A percentile compares a stretch with the other conserved stretches of the same genome.
Conservation (phyloP, 129 eudicot genomes). For the Mikania micrantha region DNA sequence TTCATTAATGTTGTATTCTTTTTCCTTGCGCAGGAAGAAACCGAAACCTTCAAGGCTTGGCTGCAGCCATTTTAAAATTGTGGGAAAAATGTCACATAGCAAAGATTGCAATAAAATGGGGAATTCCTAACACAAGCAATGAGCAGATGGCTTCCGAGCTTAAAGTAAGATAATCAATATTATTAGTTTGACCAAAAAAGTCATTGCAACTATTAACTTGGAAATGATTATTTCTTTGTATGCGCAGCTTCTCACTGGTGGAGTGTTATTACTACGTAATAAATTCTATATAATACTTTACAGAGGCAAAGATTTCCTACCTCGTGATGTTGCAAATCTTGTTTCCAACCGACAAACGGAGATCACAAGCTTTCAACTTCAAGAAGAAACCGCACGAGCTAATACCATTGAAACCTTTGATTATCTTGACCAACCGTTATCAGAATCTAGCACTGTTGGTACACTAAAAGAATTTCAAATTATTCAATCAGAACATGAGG, state of each 20-base stretch:
- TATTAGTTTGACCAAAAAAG: constrained; percentile 12
- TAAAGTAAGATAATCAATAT: constrained; percentile 44
- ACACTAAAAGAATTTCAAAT: constrained; percentile 62
- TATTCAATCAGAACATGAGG: constrained; percentile 38
- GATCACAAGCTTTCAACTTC: constrained; percentile 50
- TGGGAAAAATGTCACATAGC: constrained; percentile 90
- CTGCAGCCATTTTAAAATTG: constrained; percentile 76
- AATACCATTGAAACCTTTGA: constrained; percentile 37
- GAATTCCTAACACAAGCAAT: constrained; percentile 79
- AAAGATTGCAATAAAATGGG: constrained; percentile 93
- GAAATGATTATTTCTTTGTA: constrained; percentile 7
- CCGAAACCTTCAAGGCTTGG: constrained; percentile 89
- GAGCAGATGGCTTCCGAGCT: constrained; percentile 93
- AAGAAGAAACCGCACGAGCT: constrained; percentile 77
- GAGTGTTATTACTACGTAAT: constrained; percentile 86
- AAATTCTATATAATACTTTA: constrained; percentile 85
- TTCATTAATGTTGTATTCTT: background rate
- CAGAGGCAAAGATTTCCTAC: constrained; percentile 93
- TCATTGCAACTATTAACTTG: constrained; percentile 3
- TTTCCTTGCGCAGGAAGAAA: constrained; percentile 66
- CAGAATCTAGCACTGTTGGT: constrained; percentile 40
- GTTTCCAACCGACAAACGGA: constrained; percentile 73
- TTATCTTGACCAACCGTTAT: constrained; percentile 34
- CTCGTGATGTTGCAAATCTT: constrained; percentile 56
- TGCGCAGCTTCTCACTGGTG: constrained; percentile 91